Percentiles rank a stretch among this genome's conserved stretches.
Conservation (phyloP, 331 rosid genomes). For the Pyrus hybrid region DNA sequence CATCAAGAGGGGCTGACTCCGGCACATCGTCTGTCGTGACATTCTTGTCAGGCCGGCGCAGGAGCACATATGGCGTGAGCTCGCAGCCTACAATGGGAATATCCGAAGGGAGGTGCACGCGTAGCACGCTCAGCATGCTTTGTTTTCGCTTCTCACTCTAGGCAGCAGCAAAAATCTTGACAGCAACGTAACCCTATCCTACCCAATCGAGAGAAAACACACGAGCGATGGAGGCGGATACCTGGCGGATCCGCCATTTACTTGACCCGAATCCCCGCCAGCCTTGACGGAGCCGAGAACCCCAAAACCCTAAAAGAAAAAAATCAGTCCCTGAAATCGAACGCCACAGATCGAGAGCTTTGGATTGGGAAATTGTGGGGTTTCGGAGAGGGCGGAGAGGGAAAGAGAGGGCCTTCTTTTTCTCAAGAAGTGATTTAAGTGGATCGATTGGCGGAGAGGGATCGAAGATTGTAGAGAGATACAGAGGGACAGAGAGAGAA, state of each 20-base stretch:
- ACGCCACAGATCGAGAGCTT: constrained; percentile 29
- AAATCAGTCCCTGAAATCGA: not conserved
- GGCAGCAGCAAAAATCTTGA: constrained; percentile 25
- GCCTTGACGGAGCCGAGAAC: constrained; percentile 36
- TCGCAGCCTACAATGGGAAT: constrained; percentile 99
- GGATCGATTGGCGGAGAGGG: constrained; percentile 17
- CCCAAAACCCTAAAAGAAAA: constrained; percentile 24
- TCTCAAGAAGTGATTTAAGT: constrained; percentile 11
- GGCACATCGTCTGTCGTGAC: constrained; percentile 68
- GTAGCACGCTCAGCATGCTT: constrained; percentile 99
- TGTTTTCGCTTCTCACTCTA: constrained; percentile 26
- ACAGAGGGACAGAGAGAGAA: constrained; percentile 10
- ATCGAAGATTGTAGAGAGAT: constrained; percentile 27
- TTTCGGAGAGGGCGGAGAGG: not conserved
- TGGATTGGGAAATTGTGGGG: constrained; percentile 2
- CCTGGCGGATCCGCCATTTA: constrained; percentile 97
- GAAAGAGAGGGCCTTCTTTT: not conserved
- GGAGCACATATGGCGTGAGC: constrained; percentile 94
- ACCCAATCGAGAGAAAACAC: constrained; percentile 24
- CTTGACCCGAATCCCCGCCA: constrained; percentile 53
- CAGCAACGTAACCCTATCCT: constrained; percentile 28
- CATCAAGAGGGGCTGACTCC: constrained; percentile 66
- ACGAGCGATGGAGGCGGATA: constrained; percentile 35
- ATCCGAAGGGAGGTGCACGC: constrained; percentile 96
- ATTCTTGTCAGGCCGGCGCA: constrained; percentile 75